Base-by-base conservation (phyloP, 1,284 basidiomycete species). In the Rhodotorula sp. region DNA sequence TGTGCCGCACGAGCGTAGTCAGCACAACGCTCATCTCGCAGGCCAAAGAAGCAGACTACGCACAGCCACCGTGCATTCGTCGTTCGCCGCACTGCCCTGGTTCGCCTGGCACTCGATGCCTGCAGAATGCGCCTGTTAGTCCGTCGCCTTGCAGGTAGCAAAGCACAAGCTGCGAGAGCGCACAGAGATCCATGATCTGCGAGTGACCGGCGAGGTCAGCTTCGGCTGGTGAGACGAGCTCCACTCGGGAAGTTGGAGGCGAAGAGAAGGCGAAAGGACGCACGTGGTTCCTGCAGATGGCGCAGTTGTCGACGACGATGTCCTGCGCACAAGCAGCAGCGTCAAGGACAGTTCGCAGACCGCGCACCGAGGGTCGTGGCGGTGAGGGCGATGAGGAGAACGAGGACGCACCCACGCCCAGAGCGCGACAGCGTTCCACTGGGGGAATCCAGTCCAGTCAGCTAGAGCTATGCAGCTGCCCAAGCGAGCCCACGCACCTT, bases 31-130 rank as follows among this genome's bases (percentile, higher is more conserved):
- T 50, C 7, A 42, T 34, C 34, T 16, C 10, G 19, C 25, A 13
- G 63, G 23, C 2, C 1, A 45, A 53, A 44, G 27, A 8, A 34
- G 34, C 41, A 42, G 52, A 27, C 5, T 7, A 42, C 65, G 53
- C 13, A 56, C 97, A 34, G 34, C 34, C 34, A 34, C 34, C 34
- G 34, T 34, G 34, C 34, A 99, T 80, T 98, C 96, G 80, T 98
- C 96, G 77, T 89, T 94, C 17, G 92, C 94, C 19, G 94, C 91
- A 34, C 93, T 96, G 14, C 95, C 92, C 82, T 98, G 97, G 83
- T 99, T 99, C 52, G 97, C 97, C 82, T 99, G 97, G 82, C 97
- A 99, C 82, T 99, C 97, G 81, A 99, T 99, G 85, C 96, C 95
- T 97, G 79, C 8, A 34, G 66, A 60, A 45, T 50, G 54, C 27